Base-by-base conservation (phyloP, 768 basidiomycete species). In the Sutorius australiensis region DNA sequence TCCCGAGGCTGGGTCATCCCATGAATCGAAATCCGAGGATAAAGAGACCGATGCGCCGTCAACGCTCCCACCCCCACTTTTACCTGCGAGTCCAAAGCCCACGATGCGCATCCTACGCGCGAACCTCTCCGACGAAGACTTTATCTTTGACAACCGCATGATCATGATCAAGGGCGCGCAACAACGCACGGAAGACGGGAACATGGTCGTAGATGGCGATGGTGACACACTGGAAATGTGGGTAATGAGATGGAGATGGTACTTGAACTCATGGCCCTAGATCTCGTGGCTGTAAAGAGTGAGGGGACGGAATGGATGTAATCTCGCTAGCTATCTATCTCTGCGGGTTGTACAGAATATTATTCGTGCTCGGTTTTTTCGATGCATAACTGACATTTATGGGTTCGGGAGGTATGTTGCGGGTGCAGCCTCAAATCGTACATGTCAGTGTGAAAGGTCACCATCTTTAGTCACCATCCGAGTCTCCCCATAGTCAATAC, bases 231-330 rank as follows among this genome's bases (percentile, higher is more conserved):
- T 70, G 31, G 45, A 50, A 32, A 49, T 70, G 44, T 58, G 57
- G 50, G 68, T 70, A 40, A 34, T 67, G 33, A 56, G 67, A 37
- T 68, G 67, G 67, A 49, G 62, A 27, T 68, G 67, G 67, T 50
- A 60, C 42, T 14, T 37, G 16, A 34, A 13, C 21, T 13, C 32
- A 6, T 59, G 55, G 53, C 34, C 6, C 9, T 24, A 8, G 1
- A 5, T 27, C 32, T 51, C 32, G 21, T 31, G 24, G 24, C 24
- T 24, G 24, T 10, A 10, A 30, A 16, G 3, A 2, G 11, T 7
- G 19, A 5, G 12, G 36, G n/a, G 8, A 14, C 11, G 19, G 17
- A 43, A 32, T n/a, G 37, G 36, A n/a, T 42, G 48, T 1, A 42
- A 56, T 63, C 48, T 63, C 52, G 50, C 41, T 49, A 10, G 42